phyloP scores from a whole-genome alignment of 1,284 basidiomycete genomes.

The Melanopsichium pennsylvanicum region DNA sequence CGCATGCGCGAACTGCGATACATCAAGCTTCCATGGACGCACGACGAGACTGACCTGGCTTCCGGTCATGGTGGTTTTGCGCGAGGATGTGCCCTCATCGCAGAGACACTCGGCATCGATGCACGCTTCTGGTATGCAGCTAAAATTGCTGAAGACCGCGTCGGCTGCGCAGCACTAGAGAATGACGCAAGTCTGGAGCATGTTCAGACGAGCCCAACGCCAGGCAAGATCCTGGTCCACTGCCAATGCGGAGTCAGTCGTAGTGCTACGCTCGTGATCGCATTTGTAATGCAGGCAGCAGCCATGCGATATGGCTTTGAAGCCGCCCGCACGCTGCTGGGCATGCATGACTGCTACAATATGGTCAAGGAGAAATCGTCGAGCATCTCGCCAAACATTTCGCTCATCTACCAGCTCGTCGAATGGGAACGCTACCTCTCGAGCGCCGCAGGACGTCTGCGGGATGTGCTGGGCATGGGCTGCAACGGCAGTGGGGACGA shows the following conservation, averaged over 20 bases:
- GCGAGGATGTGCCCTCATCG: constrained; percentile 56
- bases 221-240: constrained; percentile 56
- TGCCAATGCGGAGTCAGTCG: constrained; percentile 91
- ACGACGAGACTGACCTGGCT: constrained; percentile 68
- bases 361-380: constrained; percentile 71
- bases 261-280: constrained; percentile 90
- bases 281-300: constrained; percentile 92
- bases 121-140: constrained; percentile 34
- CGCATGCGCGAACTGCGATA: constrained; percentile 69
- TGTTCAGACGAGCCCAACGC: constrained; percentile 15
- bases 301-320: constrained; percentile 71
- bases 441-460: constrained; percentile 36
- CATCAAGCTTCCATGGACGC: constrained; percentile 91
- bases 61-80: constrained; percentile 48
- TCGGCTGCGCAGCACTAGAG: constrained; percentile 68
- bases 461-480: constrained; percentile 29
- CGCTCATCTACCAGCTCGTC: constrained; percentile 93
- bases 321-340: constrained; percentile 48
- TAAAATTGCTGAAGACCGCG: constrained; percentile 68
- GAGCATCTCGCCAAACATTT: constrained; percentile 76
- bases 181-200: constrained; percentile 22
- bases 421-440: constrained; percentile 85
- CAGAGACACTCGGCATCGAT: constrained; percentile 74
- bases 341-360: constrained; percentile 92
- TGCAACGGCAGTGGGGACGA: not conserved